Percentiles rank a stretch among this genome's conserved stretches.
These are phyloP conservation scores for Penicillium sp. DNA, from an alignment of 2,329 filamentous ascomycete genomes.

Conservation along the genomic window DNA sequence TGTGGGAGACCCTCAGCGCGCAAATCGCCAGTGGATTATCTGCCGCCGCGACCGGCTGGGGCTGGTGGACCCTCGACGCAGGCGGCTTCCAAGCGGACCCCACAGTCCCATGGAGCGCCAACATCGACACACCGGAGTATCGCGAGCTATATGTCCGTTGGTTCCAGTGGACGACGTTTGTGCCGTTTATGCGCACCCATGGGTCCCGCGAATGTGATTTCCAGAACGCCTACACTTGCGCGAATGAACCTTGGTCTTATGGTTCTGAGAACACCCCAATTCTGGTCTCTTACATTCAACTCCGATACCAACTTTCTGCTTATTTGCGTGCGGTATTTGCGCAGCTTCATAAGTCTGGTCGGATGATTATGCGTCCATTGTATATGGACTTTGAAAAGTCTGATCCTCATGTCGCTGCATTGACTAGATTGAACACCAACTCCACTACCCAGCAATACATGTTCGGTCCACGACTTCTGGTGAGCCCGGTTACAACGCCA, in stretches of 20 bases:
- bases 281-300: conserved; percentile 56
- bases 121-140: conserved; percentile 55
- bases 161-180: conserved; percentile 67
- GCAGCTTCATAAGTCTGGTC: conserved; percentile 33
- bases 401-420: conserved; percentile 22
- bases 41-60: conserved; percentile 61
- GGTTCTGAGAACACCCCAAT: conserved; percentile 59
- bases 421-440: conserved; percentile 33
- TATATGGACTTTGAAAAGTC: conserved; percentile 41
- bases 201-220: conserved; percentile 58
- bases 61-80: conserved; percentile 69
- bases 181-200: conserved; percentile 61
- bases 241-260: conserved; percentile 63
- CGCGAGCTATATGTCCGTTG: conserved; percentile 63
- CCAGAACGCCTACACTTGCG: conserved; percentile 38
- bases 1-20: conserved; percentile 58
- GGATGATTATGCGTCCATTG: conserved; percentile 41
- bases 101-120: conserved; percentile 48
- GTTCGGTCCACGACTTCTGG: conserved; percentile 40
- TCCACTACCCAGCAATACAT: conserved; percentile 43
- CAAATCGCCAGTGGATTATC: conserved; percentile 63
- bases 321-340: conserved; percentile 37
- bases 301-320: conserved; percentile 54
- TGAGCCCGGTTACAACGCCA: conserved; percentile 38
- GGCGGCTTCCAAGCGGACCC: conserved; percentile 61